phyloP scores from a whole-genome alignment of 2,329 filamentous ascomycete genomes.

The Neofusicoccum kwambonambiense region DNA sequence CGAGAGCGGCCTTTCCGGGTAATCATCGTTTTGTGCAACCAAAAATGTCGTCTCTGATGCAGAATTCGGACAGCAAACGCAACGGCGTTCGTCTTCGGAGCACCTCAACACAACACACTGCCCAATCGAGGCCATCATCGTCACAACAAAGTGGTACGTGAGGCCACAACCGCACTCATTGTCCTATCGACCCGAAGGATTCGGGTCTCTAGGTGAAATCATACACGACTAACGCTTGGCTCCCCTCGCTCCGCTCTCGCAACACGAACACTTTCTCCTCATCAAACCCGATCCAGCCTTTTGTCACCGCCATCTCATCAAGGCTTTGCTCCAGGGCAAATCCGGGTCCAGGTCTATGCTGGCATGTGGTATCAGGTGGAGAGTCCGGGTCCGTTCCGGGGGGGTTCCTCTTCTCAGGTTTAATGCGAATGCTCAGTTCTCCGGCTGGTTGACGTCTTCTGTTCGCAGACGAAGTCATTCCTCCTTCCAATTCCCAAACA shows the following conservation, averaged over 20 bases:
- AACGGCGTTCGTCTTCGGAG: not conserved
- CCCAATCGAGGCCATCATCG: not conserved
- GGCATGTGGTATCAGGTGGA: slow-evolving; percentile 25
- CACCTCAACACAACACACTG: slow-evolving; percentile 4
- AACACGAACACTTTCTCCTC: slow-evolving; percentile 89
- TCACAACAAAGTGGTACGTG: not conserved
- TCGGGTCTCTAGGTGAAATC: slow-evolving; percentile 68
- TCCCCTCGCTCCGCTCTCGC: slow-evolving; percentile 66
- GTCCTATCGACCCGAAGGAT: not conserved
- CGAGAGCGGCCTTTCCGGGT: not conserved
- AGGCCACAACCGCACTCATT: not conserved
- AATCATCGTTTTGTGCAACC: not conserved
- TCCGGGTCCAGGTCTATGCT: slow-evolving; percentile 33
- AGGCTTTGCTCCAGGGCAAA: slow-evolving; percentile 23
- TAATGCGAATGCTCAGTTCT: slow-evolving; percentile 56
- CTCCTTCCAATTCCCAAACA: slow-evolving; percentile 85
- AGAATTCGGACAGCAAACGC: not conserved
- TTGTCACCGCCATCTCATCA: slow-evolving; percentile 44
- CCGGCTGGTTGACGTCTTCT: slow-evolving; percentile 43
- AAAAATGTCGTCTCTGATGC: not conserved
- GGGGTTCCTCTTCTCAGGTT: slow-evolving; percentile 35
- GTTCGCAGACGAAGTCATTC: slow-evolving; percentile 50
- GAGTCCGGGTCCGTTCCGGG: not conserved
- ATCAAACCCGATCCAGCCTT: slow-evolving; percentile 79
- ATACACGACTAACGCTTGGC: slow-evolving; percentile 76